Percentiles rank a stretch among this genome's conserved stretches.
These are phyloP conservation scores for Boletus sp. DNA, from an alignment of 1,284 basidiomycete species.

Conservation along the genomic window DNA sequence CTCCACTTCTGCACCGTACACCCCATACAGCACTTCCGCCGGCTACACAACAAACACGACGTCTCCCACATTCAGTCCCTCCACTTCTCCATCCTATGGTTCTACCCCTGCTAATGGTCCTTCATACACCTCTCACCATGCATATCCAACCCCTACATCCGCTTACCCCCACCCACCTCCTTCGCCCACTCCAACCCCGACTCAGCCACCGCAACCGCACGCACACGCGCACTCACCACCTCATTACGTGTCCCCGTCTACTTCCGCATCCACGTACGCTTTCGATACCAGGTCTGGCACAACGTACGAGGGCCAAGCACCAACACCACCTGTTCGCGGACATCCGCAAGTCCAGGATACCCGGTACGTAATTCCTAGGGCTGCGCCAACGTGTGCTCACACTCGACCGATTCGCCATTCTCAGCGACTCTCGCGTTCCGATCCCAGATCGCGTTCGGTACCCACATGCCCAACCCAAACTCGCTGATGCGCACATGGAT, in stretches of 20 bases:
- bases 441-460: constrained; percentile 27
- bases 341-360: constrained; percentile 25
- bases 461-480: constrained; percentile 21
- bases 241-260: constrained; percentile 26
- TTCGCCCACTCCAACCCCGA: constrained; percentile 31
- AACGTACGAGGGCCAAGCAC: constrained; percentile 19
- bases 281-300: constrained; percentile 24
- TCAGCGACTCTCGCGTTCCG: constrained; percentile 25
- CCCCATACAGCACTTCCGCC: constrained; percentile 26
- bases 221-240: constrained; percentile 19
- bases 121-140: constrained; percentile 23
- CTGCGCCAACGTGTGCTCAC: not conserved
- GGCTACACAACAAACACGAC: constrained; percentile 20
- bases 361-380: constrained; percentile 21
- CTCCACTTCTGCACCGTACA: constrained; percentile 18
- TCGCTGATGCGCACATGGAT: constrained; percentile 25
- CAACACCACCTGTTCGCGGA: constrained; percentile 15
- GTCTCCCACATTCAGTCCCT: constrained; percentile 26
- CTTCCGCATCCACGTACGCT: constrained; percentile 21
- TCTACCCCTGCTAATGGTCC: constrained; percentile 15
- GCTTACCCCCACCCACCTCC: constrained; percentile 31
- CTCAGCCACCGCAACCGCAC: constrained; percentile 20
- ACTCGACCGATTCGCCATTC: constrained; percentile 11
- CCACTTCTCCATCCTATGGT: constrained; percentile 21
- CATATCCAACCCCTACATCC: constrained; percentile 30